Conservation (phyloP, 2,329 filamentous ascomycete genomes). For the Monilinia fructigena region DNA sequence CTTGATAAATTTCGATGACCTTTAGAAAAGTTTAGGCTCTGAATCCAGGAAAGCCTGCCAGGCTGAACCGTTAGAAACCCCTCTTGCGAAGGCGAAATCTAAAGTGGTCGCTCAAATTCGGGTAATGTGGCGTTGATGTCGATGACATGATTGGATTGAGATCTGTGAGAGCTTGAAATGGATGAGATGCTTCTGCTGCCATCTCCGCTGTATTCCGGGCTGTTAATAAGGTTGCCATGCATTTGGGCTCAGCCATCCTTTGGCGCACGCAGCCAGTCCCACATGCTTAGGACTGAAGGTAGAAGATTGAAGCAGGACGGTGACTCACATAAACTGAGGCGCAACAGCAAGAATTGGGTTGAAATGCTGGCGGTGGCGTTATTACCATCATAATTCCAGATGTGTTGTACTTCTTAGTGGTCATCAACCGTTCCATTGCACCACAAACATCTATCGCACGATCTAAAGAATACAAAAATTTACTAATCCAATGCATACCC, state of each 20-base stretch:
- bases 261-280: background rate
- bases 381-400: background rate
- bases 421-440: background rate
- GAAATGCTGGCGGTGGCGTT: background rate
- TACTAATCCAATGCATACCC: background rate
- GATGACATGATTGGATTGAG: background rate
- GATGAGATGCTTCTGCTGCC: background rate
- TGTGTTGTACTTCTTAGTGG: background rate
- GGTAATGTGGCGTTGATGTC: background rate
- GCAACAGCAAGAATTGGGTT: background rate
- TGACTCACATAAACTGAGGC: background rate
- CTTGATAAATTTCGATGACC: background rate
- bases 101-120: conserved; percentile 2
- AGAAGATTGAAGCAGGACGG: background rate
- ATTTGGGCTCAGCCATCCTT: background rate
- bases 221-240: background rate
- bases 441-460: background rate
- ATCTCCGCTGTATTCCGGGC: conserved; percentile 4
- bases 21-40: background rate
- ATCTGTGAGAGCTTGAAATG: background rate
- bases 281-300: background rate
- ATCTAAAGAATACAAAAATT: background rate
- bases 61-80: background rate
- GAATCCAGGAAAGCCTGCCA: background rate
- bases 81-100: conserved; percentile 4